A percentile compares a stretch with the other conserved stretches of the same genome.
Conservation (phyloP, 169 alveolate genomes). For the Babesia bigemina region DNA sequence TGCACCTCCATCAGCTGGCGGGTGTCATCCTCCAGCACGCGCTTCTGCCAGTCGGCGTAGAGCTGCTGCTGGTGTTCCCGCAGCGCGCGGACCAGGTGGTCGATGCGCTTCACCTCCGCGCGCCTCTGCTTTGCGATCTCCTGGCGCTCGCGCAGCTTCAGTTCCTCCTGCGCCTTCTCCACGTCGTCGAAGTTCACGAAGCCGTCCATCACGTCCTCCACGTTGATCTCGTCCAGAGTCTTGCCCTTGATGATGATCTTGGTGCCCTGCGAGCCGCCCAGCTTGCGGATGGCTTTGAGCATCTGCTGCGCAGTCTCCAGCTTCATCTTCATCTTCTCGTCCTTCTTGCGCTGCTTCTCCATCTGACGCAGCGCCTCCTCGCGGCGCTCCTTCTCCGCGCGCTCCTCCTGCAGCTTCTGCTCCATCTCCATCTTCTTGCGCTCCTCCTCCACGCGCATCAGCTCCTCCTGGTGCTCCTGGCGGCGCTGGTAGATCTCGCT, state of each 20-base stretch:
- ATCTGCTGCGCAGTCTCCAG: constrained; percentile 80
- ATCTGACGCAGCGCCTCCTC: constrained; percentile 82
- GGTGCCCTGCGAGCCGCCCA: constrained; percentile 74
- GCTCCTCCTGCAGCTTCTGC: constrained; percentile 76
- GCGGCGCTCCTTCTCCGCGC: constrained; percentile 76
- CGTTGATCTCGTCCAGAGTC: constrained; percentile 82
- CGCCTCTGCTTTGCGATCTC: constrained; percentile 81
- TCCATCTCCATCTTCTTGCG: constrained; percentile 64
- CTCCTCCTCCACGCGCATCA: constrained; percentile 69
- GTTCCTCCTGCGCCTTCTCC: constrained; percentile 84
- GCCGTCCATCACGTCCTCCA: constrained; percentile 86
- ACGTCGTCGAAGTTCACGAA: constrained; percentile 85
- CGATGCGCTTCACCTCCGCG: constrained; percentile 83
- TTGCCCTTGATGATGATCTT: constrained; percentile 85
- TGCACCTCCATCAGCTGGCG: constrained; percentile 72
- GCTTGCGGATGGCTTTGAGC: constrained; percentile 75
- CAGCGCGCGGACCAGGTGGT: constrained; percentile 84
- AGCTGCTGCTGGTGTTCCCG: constrained; percentile 80
- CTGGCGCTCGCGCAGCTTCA: constrained; percentile 79
- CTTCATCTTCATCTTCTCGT: constrained; percentile 83
- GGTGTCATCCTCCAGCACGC: constrained; percentile 71
- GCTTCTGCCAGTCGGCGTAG: constrained; percentile 72
- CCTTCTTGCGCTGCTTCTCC: constrained; percentile 82
- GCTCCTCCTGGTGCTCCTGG: constrained; percentile 69
- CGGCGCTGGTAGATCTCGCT: constrained; percentile 69